Evolutionary conservation across 495 filamentous ascomycete species (phyloP), one percentile per base, ranked within the genome.

Genomic region (Rhypophila decipiens): DNA sequence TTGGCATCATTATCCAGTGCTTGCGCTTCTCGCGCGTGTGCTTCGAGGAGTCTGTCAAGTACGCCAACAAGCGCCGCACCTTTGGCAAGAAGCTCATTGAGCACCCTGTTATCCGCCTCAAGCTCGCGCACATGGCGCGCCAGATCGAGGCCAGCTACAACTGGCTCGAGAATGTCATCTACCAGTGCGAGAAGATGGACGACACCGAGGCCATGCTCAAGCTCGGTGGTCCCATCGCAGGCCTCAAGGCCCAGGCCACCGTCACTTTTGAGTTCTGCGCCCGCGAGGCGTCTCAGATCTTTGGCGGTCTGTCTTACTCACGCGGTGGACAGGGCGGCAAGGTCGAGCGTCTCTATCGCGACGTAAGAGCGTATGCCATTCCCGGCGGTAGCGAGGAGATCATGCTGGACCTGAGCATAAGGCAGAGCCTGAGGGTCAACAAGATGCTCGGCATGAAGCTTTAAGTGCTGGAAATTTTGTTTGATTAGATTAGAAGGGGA

Each of bases 1-100:
- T 98, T 51, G 93, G 93, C 39, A 97, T 97, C 67, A 89, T 96
- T 68, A 98, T 98, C 73, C 93, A 98, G 70, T 95, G 84, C 53
- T 63, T 93, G 44, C 90, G 93, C 48, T 97, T 98, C 80, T 82
- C 88, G 24, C 89, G 93, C 60, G 93, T 98, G 49, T 96, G 90
- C 80, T 96, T 87, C 70, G 91, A 97, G 63, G 93, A 97, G 67
- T 84, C 85, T 12, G 77, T 96, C 65, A 94, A 95, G 62, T 97
- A 96, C 72, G 91, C 88, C 24, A 83, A 95, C 82, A 96, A 96
- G 80, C 88, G 93, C 47, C 78, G 78, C 39, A 97, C 93, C 4
- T 98, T 98, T 56, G 89, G 89, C 73, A 94, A 96, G 77, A 85
- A 84, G 55, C 83, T 98, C 39, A 88, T 96, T 64, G 87, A 95